A percentile compares a stretch with the other conserved stretches of the same genome.
Evolutionary conservation across 2,329 filamentous ascomycete species (phyloP).

Genomic region (Amesomyces nigricolor): DNA sequence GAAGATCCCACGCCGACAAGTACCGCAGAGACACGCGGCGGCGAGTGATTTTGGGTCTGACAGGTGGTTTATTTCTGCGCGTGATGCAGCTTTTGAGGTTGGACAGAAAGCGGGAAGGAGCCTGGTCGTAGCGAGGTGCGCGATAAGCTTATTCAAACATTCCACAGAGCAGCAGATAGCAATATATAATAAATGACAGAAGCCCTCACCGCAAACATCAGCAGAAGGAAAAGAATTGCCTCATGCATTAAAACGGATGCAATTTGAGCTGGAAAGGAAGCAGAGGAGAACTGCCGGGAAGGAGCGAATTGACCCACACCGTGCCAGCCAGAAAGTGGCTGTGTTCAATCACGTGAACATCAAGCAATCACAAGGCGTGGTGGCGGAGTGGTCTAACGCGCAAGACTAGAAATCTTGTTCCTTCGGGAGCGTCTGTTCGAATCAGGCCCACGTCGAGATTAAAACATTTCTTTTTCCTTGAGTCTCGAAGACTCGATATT

Average conservation of each 20-base stretch:
- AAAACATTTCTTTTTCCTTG: conserved; percentile 1
- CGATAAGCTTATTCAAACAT: no score
- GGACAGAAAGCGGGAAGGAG: no score
- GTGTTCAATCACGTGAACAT: conserved; percentile 4
- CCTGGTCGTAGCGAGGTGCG: no score
- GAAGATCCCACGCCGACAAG: no score
- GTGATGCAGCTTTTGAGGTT: neutral
- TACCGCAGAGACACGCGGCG: no score
- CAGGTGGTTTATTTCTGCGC: neutral
- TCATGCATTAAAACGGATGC: no score
- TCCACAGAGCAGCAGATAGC: no score
- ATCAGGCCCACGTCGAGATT: conserved; percentile 23
- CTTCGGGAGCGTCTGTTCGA: conserved; percentile 24
- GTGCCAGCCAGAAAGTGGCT: neutral
- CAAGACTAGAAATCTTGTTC: conserved; percentile 25
- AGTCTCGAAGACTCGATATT: no score
- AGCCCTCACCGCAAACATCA: no score
- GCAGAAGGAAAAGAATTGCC: no score
- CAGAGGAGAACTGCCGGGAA: no score
- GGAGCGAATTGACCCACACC: neutral
- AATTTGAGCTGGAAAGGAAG: no score
- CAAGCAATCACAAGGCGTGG: conserved; percentile 13
- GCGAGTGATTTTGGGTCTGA: neutral
- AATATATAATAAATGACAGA: neutral
- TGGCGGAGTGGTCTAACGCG: conserved; percentile 25